A percentile compares a stretch with the other conserved stretches of the same genome.
phyloP scores from a whole-genome alignment of 352 stramenopile species.

The Phytophthora pisi region DNA sequence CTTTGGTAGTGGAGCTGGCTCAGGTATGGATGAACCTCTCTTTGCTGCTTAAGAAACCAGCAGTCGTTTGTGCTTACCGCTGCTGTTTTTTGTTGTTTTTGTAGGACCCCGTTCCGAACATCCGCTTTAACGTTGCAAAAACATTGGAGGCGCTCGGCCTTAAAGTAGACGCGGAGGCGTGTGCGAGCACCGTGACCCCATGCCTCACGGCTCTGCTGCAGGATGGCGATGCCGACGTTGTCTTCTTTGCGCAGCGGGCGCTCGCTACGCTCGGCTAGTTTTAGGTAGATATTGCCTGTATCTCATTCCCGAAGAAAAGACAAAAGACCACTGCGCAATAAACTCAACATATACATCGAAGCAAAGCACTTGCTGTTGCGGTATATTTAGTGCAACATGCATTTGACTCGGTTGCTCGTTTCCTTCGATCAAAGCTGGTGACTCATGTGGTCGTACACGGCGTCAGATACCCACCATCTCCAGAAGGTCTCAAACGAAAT shows the following conservation, averaged over 20 bases:
- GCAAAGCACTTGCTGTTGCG: constrained; percentile 11
- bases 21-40: constrained; percentile 49
- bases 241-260: constrained; percentile 92
- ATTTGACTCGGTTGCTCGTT: not conserved
- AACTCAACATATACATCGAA: constrained; percentile 38
- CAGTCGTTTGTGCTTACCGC: not conserved
- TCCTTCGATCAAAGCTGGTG: constrained; percentile 5
- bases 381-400: constrained; percentile 9
- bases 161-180: constrained; percentile 66
- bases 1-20: constrained; percentile 92
- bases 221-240: constrained; percentile 93
- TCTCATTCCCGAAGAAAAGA: constrained; percentile 28
- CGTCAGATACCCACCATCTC: constrained; percentile 65
- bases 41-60: not conserved
- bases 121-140: constrained; percentile 99
- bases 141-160: constrained; percentile 88
- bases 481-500: constrained; percentile 52
- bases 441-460: constrained; percentile 34
- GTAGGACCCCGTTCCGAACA: constrained; percentile 96
- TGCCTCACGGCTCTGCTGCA: constrained; percentile 89
- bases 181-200: constrained; percentile 80
- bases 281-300: constrained; percentile 41
- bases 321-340: constrained; percentile 26
- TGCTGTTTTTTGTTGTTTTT: constrained; percentile 14
- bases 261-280: constrained; percentile 64